Conservation (phyloP, 2,329 filamentous ascomycete genomes). For the Cordyceps tenuipes region DNA sequence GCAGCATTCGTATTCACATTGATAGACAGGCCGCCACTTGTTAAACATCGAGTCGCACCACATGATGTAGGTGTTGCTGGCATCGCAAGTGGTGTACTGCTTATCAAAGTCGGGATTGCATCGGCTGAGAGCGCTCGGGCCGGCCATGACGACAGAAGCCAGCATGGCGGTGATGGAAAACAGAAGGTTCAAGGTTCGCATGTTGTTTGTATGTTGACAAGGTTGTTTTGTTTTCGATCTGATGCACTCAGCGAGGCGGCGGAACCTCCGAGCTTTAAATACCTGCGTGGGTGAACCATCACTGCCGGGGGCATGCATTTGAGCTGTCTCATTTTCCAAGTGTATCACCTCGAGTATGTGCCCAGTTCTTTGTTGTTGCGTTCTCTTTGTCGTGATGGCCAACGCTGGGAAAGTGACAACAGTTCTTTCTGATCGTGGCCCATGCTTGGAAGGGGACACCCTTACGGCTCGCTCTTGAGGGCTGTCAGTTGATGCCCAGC, state of each 20-base stretch:
- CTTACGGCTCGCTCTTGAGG: too few relatives aligned
- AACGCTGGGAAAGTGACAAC: too few relatives aligned
- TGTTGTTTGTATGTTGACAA: not conserved
- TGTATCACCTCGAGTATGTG: too few relatives aligned
- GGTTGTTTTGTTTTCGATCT: not conserved
- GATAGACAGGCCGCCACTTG: not conserved
- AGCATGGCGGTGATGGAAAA: not conserved
- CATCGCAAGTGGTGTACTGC: not conserved
- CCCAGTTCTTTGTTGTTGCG: too few relatives aligned
- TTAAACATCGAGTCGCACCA: not conserved
- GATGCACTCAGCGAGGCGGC: not conserved
- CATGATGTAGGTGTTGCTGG: not conserved
- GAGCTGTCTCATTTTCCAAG: too few relatives aligned
- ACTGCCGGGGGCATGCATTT: too few relatives aligned
- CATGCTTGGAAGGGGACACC: too few relatives aligned
- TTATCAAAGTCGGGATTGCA: not conserved
- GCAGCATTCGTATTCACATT: not conserved
- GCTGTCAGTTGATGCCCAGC: too few relatives aligned
- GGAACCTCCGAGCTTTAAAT: not conserved
- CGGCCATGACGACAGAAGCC: not conserved
- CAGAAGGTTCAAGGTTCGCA: not conserved
- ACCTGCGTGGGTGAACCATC: too few relatives aligned
- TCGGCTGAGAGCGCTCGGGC: not conserved
- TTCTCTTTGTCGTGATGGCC: too few relatives aligned
- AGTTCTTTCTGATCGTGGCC: too few relatives aligned